Percentiles rank a stretch among this genome's conserved stretches.
Evolutionary conservation across 2,329 filamentous ascomycete genomes (phyloP).

Genomic region (Colletotrichum chrysophilum): DNA sequence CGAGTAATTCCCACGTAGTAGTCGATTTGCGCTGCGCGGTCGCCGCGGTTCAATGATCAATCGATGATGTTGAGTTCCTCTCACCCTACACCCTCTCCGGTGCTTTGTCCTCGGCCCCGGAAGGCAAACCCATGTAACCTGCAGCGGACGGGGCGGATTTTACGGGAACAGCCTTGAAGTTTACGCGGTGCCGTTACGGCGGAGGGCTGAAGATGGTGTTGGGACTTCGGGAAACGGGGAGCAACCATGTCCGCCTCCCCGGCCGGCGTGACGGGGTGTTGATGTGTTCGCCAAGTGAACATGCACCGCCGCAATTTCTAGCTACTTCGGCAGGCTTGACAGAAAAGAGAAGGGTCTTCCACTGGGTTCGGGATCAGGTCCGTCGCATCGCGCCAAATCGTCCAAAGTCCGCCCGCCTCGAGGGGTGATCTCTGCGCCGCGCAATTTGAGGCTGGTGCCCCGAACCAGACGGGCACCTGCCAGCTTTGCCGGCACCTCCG

Average conservation of each 20-base stretch:
- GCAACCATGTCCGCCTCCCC: constrained; percentile 12
- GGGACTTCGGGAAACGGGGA: constrained; percentile 7
- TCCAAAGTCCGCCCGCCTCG: background rate
- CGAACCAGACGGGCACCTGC: background rate
- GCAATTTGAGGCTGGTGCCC: background rate
- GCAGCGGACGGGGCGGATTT: background rate
- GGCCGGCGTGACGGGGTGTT: background rate
- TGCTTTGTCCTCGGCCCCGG: background rate
- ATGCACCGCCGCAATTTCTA: constrained; percentile 8
- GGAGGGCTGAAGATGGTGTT: background rate
- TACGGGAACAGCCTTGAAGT: background rate
- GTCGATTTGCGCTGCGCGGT: background rate
- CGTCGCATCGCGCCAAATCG: background rate
- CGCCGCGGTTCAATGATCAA: background rate
- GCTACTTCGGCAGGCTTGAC: background rate
- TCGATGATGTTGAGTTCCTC: background rate
- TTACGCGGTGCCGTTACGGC: background rate
- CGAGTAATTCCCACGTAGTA: background rate
- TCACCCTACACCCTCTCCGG: background rate
- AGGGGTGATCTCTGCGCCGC: background rate
- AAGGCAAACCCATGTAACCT: background rate
- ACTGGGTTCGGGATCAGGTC: background rate
- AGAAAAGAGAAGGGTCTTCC: background rate
- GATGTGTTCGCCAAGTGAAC: background rate
- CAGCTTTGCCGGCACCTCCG: background rate